Evolutionary conservation across 371 early-diverging fungal genomes (phyloP).

Genomic region (Zychaea mexicana): DNA sequence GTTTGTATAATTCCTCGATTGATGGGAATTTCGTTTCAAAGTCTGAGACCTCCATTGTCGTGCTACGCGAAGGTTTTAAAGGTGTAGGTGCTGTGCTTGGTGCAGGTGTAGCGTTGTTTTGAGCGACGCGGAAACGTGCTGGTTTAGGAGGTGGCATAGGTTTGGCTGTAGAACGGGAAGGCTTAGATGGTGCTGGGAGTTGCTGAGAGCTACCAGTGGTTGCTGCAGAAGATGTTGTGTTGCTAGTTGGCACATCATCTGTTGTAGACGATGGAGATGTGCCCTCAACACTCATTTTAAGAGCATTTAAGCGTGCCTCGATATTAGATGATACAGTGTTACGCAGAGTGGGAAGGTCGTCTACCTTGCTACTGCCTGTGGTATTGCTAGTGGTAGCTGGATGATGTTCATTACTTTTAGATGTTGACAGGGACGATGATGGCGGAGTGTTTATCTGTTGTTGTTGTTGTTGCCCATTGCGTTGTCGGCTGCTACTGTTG

Average conservation of each 20-base stretch:
- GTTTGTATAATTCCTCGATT: constrained; percentile 33
- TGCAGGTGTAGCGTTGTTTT: constrained; percentile 1
- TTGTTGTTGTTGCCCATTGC: background rate
- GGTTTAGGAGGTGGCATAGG: constrained; percentile 50
- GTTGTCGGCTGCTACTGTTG: background rate
- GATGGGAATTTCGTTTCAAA: constrained; percentile 46
- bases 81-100: background rate
- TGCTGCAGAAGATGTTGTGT: background rate
- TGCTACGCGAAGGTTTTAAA: background rate
- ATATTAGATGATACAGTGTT: constrained; percentile 32
- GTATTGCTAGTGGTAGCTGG: background rate
- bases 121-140: constrained; percentile 38
- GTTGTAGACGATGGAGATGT: background rate
- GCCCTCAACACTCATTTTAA: constrained; percentile 24
- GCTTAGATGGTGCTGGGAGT: background rate
- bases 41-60: constrained; percentile 21
- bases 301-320: constrained; percentile 33
- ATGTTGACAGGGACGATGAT: background rate
- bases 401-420: background rate
- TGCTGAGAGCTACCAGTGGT: background rate
- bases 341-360: background rate
- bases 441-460: background rate
- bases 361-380: background rate
- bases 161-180: constrained; percentile 13
- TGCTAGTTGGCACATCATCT: background rate